Evolutionary conservation across 495 filamentous ascomycete genomes (phyloP), one percentile per base, ranked within the genome.

Genomic region (Xanthoparmelia taractica): DNA sequence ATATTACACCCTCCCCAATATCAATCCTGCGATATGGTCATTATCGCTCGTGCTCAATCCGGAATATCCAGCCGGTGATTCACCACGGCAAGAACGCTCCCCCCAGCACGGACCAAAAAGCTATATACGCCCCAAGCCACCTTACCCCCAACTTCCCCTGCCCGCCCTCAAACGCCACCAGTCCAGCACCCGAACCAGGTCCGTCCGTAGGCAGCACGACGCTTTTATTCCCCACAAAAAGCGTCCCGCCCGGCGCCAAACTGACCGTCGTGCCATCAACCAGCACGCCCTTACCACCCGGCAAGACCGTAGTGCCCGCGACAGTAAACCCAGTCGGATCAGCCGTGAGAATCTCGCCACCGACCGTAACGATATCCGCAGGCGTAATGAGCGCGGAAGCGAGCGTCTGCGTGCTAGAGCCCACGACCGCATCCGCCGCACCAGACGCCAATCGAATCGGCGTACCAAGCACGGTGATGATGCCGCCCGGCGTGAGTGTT

Each of bases 321-420:
- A 67, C 38, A 1, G 61, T 38, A 25, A 59, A 63, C 43, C 48
- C 57, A n/a, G 37, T 41, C 4, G 60, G 48, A 8, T 67, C 54
- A 2, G 61, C 61, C 4, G 65, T 67, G 61, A 67, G 27, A 18
- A 57, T 11, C 29, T 59, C 57, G 34, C 65, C 65, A 29, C 17
- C 57, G 1, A 63, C 31, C 6, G 65, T 63, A 5, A 67, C 0
- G 0, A 63, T 40, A 27, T 54, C 45, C 8, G 65, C 38, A 7
- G 56, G 56, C 12, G 55, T 43, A 20, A 40, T 45, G 18, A 20
- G n/a, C 6, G 54, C 65, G 15, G 52, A 48, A 8, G 29, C 25
- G 33, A 54, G 52, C 18, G 23, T 8, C 12, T 41, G 33, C 27
- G 47, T 60, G 29, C 47, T 59, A 2, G 59, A 27, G 8, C 59